Base-by-base conservation (phyloP, 75 land plant genomes). In the Cupressus sempervirens region DNA sequence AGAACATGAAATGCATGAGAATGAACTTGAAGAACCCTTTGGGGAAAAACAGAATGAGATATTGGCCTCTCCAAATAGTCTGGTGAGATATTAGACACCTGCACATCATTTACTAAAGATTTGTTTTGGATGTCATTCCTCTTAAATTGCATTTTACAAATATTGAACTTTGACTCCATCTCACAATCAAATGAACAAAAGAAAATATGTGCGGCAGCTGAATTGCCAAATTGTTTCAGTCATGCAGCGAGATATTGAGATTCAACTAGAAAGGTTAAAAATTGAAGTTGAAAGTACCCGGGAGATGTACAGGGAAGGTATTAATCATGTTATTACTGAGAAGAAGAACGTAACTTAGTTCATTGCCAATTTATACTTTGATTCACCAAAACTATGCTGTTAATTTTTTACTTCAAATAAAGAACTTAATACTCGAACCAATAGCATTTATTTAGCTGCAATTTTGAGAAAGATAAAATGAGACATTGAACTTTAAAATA, bases 211-310 rank as follows among this genome's bases (percentile, higher is more conserved):
- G 10, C 29, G 10, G 29, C 48, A 77, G 23, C 81, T 77, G 48
- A 77, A 40, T 30, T 77, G 81, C 30, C 32, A 26, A 77, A 77
- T 30, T 43, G 30, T 43, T 77, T 77, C 81, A n/a, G 26, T 30
- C 53, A 84, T 46, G 53, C 88, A 90, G 89, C 53, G 82, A 8
- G 90, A 89, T 58, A 18, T 89, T 34, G 90, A 90, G 48, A 41
- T 29, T 43, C 48, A 43, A 77, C 14, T 70, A 32, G 35, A 70
- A 70, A 70, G 74, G 74, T 12, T 70, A 32, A 30, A 90, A 46
- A 41, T 41, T 43, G 48, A 43, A 77, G 12, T 77, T 77, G 7
- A 43, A 43, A 41, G 29, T 26, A 43, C 26, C 45, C 26, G 7
- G 45, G 81, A 77, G 81, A 77, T 43, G 30, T 77, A 77, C 81